Evolutionary conservation across 2,329 filamentous ascomycete species (phyloP), one percentile per base, ranked within the genome.

Genomic region (Zymoseptoria passerinii): DNA sequence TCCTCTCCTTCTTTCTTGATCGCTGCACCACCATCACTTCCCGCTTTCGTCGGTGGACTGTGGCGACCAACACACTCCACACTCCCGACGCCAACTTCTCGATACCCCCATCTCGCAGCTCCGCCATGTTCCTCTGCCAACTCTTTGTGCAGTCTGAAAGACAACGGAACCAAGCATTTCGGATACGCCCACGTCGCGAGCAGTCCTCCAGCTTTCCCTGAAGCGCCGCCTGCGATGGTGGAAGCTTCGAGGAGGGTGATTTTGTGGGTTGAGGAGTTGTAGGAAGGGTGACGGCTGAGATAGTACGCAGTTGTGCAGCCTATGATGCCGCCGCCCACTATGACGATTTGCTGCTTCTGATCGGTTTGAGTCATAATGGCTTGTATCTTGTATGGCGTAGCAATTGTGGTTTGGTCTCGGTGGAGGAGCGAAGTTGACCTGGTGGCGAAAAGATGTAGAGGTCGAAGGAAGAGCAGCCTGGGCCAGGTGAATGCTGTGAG

Each of bases 131-230:
- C 87, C 3, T 84, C 81, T n/a, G 92, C 89, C 10, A 99, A 80
- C 68, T 96, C 84, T 35, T 84, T 82, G 69, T 97, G 94, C 16
- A 97, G 79, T 52, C 81, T 81, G 74, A 91, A 97, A 58, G 89
- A 95, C 49, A 97, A 78, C 0, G 89, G 89, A 0, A 96, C 92
- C 48, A 97, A 84, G 67, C 83, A 87, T 44, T 44, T 44, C 13
- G 94, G 94, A 70, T 96, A 96, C 0, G 92, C 94, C 91, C 92
- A 97, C 16, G 92, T 78, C 0, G 87, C 94, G 20, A 99, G 81
- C 4, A 99, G 80, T 1, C 94, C 94, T 16, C 94, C 94, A 0
- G 94, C 92, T 76, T 96, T 97, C 48, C 94, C 94, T 8, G 91
- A 96, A 44, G 94, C 92, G 23, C 89, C 92, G n/a, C 90, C 84